Evolutionary conservation across 257 asterid species (phyloP), one percentile per base, ranked within the genome.

Genomic region (Nicotiana benthamiana): DNA sequence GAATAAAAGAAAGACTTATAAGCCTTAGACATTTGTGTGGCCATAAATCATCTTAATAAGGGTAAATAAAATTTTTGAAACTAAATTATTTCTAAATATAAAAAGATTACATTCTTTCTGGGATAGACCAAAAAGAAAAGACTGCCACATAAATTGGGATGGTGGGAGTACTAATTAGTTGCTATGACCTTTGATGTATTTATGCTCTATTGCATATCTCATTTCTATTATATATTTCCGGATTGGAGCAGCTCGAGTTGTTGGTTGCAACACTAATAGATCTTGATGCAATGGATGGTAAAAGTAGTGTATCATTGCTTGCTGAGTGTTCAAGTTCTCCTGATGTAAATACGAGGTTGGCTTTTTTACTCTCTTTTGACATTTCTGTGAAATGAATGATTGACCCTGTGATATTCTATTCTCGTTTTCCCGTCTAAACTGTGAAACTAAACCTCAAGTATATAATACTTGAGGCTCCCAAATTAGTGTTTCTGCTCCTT

Each of bases 271-370:
- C 99, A 52, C 97, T 95, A 67, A 93, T 93, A 66, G 97, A 93
- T 87, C 93, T 95, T 36, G 98, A 95, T 84, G 99, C 99, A 79
- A 95, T 93, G 97, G 99, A 95, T 82, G 93, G 98, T 75, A 95
- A 93, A 92, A 92, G 94, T 81, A 95, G 94, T 28, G 98, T 89
- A 18, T 90, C 92, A 3, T 82, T 95, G 56, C 75, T 93, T 86
- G 98, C 96, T 1, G 97, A 95, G 90, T 92, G 98, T 84, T 95
- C 99, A 16, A 92, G 87, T 80, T 95, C 99, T 78, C 98, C 99
- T 43, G 96, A 95, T 85, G 97, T 87, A 76, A 87, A 93, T 85
- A 95, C 97, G 77, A 93, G 99, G 99, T 95, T 51, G 24, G 82
- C 32, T 24, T 13, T 72, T 15, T 27, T 2, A 72, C 24, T 30